phyloP scores from a whole-genome alignment of 257 asterid species.

The Verbascum thapsus region DNA sequence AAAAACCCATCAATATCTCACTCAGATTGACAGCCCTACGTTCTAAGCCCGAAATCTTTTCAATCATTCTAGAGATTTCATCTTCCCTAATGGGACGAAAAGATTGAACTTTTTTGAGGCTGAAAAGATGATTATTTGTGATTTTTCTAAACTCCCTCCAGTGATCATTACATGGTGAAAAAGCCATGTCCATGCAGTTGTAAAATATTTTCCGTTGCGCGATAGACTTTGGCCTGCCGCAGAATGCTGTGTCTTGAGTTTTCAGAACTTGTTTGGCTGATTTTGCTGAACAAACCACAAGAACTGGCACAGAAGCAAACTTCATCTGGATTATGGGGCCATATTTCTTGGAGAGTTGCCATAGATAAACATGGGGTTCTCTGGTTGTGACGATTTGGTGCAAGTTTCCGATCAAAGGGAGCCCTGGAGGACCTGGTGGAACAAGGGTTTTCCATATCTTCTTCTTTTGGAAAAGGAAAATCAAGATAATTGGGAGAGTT shows the following conservation, averaged over 20 bases:
- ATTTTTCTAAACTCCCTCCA: slow-evolving; percentile 6
- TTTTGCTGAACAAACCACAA: slow-evolving; percentile 28
- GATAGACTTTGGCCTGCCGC: no score
- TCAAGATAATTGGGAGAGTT: slow-evolving; percentile 11
- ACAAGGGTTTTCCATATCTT: neutral
- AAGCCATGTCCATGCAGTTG: no score
- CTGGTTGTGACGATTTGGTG: slow-evolving; percentile 16
- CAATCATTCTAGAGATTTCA: no score
- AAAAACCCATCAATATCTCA: no score
- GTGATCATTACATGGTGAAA: no score
- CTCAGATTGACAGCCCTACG: no score
- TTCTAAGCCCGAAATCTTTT: no score
- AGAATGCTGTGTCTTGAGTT: neutral
- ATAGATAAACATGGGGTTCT: neutral
- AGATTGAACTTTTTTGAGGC: no score
- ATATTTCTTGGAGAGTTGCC: slow-evolving; percentile 21
- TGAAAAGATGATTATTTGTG: neutral
- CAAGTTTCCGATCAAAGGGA: slow-evolving; percentile 33
- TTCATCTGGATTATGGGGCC: slow-evolving; percentile 26
- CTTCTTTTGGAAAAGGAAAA: neutral
- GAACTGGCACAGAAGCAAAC: slow-evolving; percentile 4
- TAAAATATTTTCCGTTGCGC: no score
- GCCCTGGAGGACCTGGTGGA: slow-evolving; percentile 30
- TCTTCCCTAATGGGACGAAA: no score
- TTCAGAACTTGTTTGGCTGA: slow-evolving; percentile 23